phyloP scores from a whole-genome alignment of 805 yeast genomes.

The Candida germanica region DNA sequence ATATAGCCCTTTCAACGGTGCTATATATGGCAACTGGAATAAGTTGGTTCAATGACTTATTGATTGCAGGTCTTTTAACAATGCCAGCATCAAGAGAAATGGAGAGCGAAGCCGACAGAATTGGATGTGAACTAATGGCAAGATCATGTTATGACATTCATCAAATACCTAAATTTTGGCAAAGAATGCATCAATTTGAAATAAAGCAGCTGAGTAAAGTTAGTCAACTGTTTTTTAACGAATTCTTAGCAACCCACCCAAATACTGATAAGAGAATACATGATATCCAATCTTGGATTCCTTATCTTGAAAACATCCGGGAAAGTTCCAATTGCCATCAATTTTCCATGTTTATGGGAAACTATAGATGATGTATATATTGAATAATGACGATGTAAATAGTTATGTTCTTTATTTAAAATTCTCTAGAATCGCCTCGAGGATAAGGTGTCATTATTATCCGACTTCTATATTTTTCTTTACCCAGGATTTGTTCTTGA shows the following conservation, averaged over 20 bases:
- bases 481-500: not conserved
- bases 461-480: conserved; percentile 17
- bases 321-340: conserved; percentile 22
- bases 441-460: conserved; percentile 7
- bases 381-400: too few relatives aligned
- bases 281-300: conserved; percentile 68
- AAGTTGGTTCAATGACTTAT: conserved; percentile 46
- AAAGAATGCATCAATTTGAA: conserved; percentile 59
- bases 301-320: conserved; percentile 46
- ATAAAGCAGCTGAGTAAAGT: conserved; percentile 36
- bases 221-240: conserved; percentile 39
- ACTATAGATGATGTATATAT: too few relatives aligned
- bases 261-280: conserved; percentile 68
- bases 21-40: conserved; percentile 64
- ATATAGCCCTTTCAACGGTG: conserved; percentile 49
- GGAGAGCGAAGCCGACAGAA: conserved; percentile 96
- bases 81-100: conserved; percentile 88
- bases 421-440: not conserved
- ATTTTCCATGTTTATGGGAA: conserved; percentile 8
- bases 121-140: conserved; percentile 90
- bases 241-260: conserved; percentile 87
- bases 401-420: too few relatives aligned
- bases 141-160: conserved; percentile 80
- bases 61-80: conserved; percentile 55
- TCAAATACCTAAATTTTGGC: conserved; percentile 78